Percentiles rank a stretch among this genome's conserved stretches.
Evolutionary conservation across 768 basidiomycete genomes (phyloP).

Genomic region (Hortiboletus campestris): DNA sequence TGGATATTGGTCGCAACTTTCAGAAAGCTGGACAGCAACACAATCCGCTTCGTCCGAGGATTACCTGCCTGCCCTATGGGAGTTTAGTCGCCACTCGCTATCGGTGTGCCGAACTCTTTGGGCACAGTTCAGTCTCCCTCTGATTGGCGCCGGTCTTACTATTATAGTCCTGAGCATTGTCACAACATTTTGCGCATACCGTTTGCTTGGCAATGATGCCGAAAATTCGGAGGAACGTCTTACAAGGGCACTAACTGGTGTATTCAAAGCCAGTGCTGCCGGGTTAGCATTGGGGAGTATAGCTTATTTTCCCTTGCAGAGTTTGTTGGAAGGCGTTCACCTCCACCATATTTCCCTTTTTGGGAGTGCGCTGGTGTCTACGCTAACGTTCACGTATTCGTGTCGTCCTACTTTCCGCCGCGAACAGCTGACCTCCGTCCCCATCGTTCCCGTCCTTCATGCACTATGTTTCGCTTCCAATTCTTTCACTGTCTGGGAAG

Average conservation of each 20-base stretch:
- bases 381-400: constrained; percentile 42
- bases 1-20: constrained; percentile 54
- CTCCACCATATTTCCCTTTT: constrained; percentile 53
- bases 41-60: constrained; percentile 23
- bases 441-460: constrained; percentile 64
- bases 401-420: constrained; percentile 36
- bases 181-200: constrained; percentile 56
- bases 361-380: constrained; percentile 45
- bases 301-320: constrained; percentile 30
- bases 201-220: constrained; percentile 40
- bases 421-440: constrained; percentile 30
- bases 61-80: constrained; percentile 15
- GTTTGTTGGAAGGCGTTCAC: constrained; percentile 46
- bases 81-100: constrained; percentile 36
- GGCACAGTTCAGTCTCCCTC: constrained; percentile 86
- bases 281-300: constrained; percentile 41
- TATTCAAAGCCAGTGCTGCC: constrained; percentile 33
- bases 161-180: constrained; percentile 57
- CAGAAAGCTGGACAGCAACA: constrained; percentile 43
- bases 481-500: constrained; percentile 98
- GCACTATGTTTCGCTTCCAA: constrained; percentile 82
- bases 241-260: constrained; percentile 27
- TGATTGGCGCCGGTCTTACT: constrained; percentile 72
- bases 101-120: constrained; percentile 79
- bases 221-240: constrained; percentile 46